Conservation (phyloP, 2,329 filamentous ascomycete species). For the Alternaria longipes region DNA sequence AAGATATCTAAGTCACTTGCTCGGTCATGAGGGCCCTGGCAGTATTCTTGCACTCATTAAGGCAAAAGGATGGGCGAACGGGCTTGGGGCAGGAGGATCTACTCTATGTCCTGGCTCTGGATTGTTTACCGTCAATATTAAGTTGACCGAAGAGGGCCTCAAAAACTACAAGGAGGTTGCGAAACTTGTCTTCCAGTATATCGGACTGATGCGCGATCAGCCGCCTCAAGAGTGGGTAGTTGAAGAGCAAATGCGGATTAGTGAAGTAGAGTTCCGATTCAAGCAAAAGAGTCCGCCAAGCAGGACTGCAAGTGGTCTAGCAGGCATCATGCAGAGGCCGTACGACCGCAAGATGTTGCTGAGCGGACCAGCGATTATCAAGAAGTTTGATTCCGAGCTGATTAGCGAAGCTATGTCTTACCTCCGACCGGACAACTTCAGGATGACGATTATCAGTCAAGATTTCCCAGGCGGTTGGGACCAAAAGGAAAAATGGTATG, state of each 20-base stretch:
- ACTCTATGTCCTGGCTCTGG: conserved; percentile 81
- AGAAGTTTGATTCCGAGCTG: conserved; percentile 79
- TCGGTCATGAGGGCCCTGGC: conserved; percentile 91
- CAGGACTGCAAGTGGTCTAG: conserved; percentile 85
- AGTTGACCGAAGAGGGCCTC: conserved; percentile 84
- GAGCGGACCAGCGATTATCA: conserved; percentile 78
- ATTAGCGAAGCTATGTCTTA: conserved; percentile 78
- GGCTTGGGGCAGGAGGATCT: conserved; percentile 78
- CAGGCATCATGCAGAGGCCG: conserved; percentile 89
- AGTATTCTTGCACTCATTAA: conserved; percentile 93
- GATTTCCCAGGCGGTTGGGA: conserved; percentile 86
- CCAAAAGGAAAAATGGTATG: conserved; percentile 95
- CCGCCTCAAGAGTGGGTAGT: conserved; percentile 93
- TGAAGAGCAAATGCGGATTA: conserved; percentile 87
- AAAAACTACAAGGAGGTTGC: conserved; percentile 83
- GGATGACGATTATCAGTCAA: conserved; percentile 82
- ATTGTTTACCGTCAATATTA: conserved; percentile 80
- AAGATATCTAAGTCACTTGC: conserved; percentile 85
- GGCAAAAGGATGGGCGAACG: conserved; percentile 87
- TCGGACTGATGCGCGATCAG: conserved; percentile 81
- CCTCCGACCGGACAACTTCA: conserved; percentile 87
- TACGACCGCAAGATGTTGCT: conserved; percentile 87
- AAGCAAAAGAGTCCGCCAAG: conserved; percentile 91
- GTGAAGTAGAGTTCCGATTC: conserved; percentile 94
- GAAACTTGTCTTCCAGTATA: conserved; percentile 89